These are phyloP conservation scores for Mentha longifolia DNA, from an alignment of 257 asterid species.

Conservation along the genomic window DNA sequence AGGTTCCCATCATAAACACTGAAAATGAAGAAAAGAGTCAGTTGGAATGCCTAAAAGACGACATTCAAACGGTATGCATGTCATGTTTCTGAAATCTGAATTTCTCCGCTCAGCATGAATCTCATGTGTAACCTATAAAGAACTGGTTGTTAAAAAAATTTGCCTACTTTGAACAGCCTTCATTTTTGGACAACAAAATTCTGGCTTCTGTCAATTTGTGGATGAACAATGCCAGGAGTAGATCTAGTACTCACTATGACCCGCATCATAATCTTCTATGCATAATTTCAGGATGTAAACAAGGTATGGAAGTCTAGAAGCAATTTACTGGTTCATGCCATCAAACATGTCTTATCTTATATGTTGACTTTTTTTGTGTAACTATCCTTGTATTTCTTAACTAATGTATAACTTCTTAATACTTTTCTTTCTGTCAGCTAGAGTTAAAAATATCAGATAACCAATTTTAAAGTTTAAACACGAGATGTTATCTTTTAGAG, in stretches of 20 bases:
- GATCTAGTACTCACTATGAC: slow-evolving; percentile 95
- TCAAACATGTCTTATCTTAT: slow-evolving; percentile 3
- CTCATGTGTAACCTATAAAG: slow-evolving; percentile 21
- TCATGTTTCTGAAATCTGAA: slow-evolving; percentile 32
- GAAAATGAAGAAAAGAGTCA: slow-evolving; percentile 79
- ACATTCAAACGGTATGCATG: slow-evolving; percentile 62
- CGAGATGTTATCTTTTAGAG: slow-evolving; percentile 22
- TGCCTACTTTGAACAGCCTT: slow-evolving; percentile 60
- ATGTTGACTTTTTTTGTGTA: slow-evolving; percentile 26
- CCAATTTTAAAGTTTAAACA: background rate
- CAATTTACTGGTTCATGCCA: slow-evolving; percentile 18
- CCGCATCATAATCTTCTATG: slow-evolving; percentile 93
- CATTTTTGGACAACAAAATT: slow-evolving; percentile 64
- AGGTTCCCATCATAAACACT: slow-evolving; percentile 75
- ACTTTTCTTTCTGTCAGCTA: slow-evolving; percentile 22
- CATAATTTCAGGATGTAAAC: slow-evolving; percentile 72
- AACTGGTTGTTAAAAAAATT: slow-evolving; percentile 22
- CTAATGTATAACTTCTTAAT: slow-evolving; percentile 21
- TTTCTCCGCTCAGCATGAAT: slow-evolving; percentile 27
- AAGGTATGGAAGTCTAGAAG: slow-evolving; percentile 52
- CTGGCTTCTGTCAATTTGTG: slow-evolving; percentile 84
- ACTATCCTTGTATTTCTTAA: slow-evolving; percentile 7
- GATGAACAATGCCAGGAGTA: slow-evolving; percentile 81
- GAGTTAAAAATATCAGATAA: slow-evolving; percentile 13
- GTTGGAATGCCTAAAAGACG: slow-evolving; percentile 73